Conservation (phyloP, 2,329 filamentous ascomycete genomes). For the Hymenoscyphus linearis region DNA sequence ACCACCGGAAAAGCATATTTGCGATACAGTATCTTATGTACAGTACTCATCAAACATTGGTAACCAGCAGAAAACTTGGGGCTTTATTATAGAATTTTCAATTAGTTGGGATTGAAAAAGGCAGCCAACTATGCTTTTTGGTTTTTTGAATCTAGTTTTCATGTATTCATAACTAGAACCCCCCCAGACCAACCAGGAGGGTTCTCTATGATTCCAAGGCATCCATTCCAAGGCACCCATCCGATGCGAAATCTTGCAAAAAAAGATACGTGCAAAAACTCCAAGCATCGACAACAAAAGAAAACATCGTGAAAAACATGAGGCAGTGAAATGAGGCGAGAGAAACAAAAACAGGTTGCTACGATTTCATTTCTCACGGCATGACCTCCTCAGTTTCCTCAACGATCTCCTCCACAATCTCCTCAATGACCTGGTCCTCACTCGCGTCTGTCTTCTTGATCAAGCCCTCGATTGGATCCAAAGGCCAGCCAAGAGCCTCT, state of each 20-base stretch:
- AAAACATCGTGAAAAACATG: not conserved
- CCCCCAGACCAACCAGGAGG: not conserved
- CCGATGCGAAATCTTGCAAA: not conserved
- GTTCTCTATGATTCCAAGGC: not conserved
- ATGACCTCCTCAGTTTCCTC: conserved; percentile 78
- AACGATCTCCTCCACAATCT: conserved; percentile 75
- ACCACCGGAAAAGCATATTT: too few relatives aligned
- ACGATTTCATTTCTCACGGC: not conserved
- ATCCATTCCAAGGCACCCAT: not conserved
- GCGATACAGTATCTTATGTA: too few relatives aligned
- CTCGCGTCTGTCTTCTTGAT: conserved; percentile 56
- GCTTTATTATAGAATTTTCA: not conserved
- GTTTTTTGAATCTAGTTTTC: not conserved
- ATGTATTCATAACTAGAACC: not conserved
- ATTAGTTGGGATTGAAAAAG: not conserved
- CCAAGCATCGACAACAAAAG: not conserved
- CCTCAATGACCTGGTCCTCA: conserved; percentile 78
- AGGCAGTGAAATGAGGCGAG: not conserved
- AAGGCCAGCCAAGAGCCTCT: conserved; percentile 58
- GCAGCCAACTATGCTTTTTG: conserved; percentile 3
- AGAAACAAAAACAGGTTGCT: not conserved
- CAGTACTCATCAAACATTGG: too few relatives aligned
- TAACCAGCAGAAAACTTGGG: not conserved
- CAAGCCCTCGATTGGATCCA: conserved; percentile 57
- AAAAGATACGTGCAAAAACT: not conserved